Percentiles rank a stretch among this genome's conserved stretches.
These are phyloP conservation scores for Nannochloropsis salina DNA, from an alignment of 108 stramenopile species.

Conservation along the genomic window DNA sequence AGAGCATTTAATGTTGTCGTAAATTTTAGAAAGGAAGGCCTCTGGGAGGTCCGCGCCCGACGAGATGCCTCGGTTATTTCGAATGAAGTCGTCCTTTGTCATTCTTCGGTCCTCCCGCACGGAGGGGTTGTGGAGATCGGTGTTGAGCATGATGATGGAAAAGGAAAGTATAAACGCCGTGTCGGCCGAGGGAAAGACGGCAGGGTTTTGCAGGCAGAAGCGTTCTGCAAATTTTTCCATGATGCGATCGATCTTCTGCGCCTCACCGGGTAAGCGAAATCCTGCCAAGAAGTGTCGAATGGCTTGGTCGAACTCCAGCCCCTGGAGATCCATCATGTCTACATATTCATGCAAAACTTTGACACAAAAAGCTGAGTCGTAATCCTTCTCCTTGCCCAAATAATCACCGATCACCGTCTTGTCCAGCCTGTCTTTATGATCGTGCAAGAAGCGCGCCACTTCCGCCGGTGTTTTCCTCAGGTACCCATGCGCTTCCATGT, in stretches of 20 bases:
- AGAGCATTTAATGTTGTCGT: slow-evolving; percentile 80
- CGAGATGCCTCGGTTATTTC: slow-evolving; percentile 92
- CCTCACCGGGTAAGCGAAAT: slow-evolving; percentile 96
- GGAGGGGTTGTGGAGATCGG: slow-evolving; percentile 94
- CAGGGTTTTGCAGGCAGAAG: slow-evolving; percentile 74
- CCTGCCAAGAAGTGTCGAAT: slow-evolving; percentile 90
- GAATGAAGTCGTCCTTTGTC: slow-evolving; percentile 83
- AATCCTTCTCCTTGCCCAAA: slow-evolving; percentile 85
- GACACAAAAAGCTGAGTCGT: slow-evolving; percentile 76
- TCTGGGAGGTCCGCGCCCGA: slow-evolving; percentile 86
- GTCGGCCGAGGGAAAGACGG: slow-evolving; percentile 85
- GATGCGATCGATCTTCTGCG: slow-evolving; percentile 98
- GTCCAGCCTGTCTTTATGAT: slow-evolving; percentile 78
- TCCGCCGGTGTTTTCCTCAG: slow-evolving; percentile 70
- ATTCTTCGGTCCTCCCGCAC: slow-evolving; percentile 67
- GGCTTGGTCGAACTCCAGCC: slow-evolving; percentile 80
- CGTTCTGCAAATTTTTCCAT: slow-evolving; percentile 98
- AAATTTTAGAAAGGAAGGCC: slow-evolving; percentile 77
- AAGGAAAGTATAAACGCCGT: slow-evolving; percentile 94
- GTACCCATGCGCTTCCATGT: slow-evolving; percentile 73
- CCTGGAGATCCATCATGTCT: slow-evolving; percentile 66
- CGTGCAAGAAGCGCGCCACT: slow-evolving; percentile 76
- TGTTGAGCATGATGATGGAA: slow-evolving; percentile 98
- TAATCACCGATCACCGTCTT: slow-evolving; percentile 96
- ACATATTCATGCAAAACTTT: slow-evolving; percentile 82